Percentiles rank a stretch among this genome's conserved stretches.
Evolutionary conservation across 2,329 filamentous ascomycete genomes (phyloP).

Genomic region (Botryotinia calthae): DNA sequence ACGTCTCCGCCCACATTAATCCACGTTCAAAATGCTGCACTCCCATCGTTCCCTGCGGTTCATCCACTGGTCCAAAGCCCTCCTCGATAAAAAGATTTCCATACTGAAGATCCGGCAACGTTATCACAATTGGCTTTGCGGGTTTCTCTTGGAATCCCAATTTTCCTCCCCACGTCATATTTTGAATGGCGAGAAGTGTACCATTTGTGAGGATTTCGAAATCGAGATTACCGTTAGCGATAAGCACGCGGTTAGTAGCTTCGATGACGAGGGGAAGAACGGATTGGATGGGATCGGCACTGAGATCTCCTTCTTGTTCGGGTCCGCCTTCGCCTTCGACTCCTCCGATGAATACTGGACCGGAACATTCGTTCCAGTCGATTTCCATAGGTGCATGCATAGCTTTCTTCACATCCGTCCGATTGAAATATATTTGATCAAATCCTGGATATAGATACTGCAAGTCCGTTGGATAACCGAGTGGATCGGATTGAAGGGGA

Average conservation of each 20-base stretch:
- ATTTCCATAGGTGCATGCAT: conserved; percentile 46
- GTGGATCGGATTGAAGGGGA: conserved; percentile 41
- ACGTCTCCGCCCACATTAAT: conserved; percentile 42
- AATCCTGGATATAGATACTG: conserved; percentile 42
- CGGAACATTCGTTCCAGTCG: conserved; percentile 44
- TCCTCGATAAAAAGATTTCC: conserved; percentile 1
- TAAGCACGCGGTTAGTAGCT: conserved; percentile 50
- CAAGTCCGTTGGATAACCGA: conserved; percentile 39
- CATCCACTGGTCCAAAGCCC: conserved; percentile 47
- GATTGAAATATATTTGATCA: conserved; percentile 49
- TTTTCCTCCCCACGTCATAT: conserved; percentile 52
- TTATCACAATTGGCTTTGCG: conserved; percentile 6
- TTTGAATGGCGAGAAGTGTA: conserved; percentile 51
- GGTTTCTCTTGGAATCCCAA: conserved; percentile 48
- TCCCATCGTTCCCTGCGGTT: conserved; percentile 47
- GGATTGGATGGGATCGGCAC: conserved; percentile 41
- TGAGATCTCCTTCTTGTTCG: conserved; percentile 38
- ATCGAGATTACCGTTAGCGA: conserved; percentile 49
- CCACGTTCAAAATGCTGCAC: conserved; percentile 41
- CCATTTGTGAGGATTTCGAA: conserved; percentile 50
- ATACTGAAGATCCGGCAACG: not conserved
- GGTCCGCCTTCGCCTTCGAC: conserved; percentile 23
- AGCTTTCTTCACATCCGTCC: conserved; percentile 49
- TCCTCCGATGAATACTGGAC: conserved; percentile 44
- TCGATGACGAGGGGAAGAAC: conserved; percentile 51